Conservation (phyloP, 2,329 filamentous ascomycete species). For the Huntiella abstrusa region DNA sequence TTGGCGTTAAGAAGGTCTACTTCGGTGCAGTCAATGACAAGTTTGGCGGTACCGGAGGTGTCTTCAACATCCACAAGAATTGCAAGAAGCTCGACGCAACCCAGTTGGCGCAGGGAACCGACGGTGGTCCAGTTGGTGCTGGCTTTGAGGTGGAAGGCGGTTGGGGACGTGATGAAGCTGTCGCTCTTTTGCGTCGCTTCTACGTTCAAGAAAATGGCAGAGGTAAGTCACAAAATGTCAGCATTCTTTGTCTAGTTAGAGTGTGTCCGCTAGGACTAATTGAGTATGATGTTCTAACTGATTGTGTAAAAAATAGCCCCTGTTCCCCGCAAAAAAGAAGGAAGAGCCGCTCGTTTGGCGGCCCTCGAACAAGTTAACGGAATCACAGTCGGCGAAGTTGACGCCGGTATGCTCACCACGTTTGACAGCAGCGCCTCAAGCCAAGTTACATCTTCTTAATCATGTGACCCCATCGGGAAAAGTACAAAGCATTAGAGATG, state of each 20-base stretch:
- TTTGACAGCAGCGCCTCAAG: slow-evolving; percentile 5
- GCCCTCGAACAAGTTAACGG: slow-evolving; percentile 12
- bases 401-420: slow-evolving; percentile 9
- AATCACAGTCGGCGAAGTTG: slow-evolving; percentile 10
- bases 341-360: slow-evolving; percentile 11
- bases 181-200: slow-evolving; percentile 78
- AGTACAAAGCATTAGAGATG: too few species aligned
- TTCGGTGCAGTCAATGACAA: slow-evolving; percentile 93
- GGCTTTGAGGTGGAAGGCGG: slow-evolving; percentile 73
- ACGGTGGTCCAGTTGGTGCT: slow-evolving; percentile 53
- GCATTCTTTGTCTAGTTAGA: background rate
- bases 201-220: slow-evolving; percentile 97
- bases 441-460: background rate
- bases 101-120: slow-evolving; percentile 18
- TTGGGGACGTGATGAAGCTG: slow-evolving; percentile 78
- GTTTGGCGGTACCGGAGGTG: slow-evolving; percentile 89
- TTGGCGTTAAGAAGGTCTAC: slow-evolving; percentile 74
- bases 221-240: slow-evolving; percentile 30
- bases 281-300: background rate
- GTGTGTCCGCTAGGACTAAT: background rate
- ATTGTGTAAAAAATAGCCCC: slow-evolving; percentile 6
- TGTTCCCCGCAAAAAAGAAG: slow-evolving; percentile 12
- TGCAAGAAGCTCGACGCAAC: slow-evolving; percentile 9
- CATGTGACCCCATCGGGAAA: too few species aligned
- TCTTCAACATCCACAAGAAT: slow-evolving; percentile 56